Base-by-base conservation (phyloP, 2,329 filamentous ascomycete genomes). In the Plectosphaerella sp. region DNA sequence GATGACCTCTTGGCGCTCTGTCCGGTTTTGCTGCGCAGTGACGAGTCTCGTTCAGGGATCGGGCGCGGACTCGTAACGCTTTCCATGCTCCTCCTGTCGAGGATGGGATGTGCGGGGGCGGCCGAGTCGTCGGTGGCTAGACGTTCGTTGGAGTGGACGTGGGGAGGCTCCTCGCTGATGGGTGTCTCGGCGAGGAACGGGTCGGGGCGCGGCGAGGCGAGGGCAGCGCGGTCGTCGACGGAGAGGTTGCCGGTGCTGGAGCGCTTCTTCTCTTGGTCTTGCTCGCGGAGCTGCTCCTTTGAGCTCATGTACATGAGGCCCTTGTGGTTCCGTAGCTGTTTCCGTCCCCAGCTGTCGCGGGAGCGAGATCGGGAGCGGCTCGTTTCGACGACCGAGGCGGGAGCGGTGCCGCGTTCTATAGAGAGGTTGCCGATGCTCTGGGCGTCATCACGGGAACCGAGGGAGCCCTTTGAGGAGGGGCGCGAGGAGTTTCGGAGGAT, bases 281-380 rank as follows among this genome's bases (percentile, higher is more conserved):
- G 83, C 49, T 84, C 82, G 45, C 80, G 77, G 45, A 89, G 69
- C 28, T 78, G 76, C 65, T 90, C 87, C 62, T 81, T 86, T 45
- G 87, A 89, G 69, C 79, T 84, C 84, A 87, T 89, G 62, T 89
- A 88, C 79, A 86, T 84, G 61, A 89, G 69, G 3, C 84, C 80
- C 63, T 79, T 82, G 55, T 79, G 68, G 52, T 71, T 72, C 25
- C 82, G 75, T 3, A 67, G 66, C 41, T 76, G 70, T 62, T 82
- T 86, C 64, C 73, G 80, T 18, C 79, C 78, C 82, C 83, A 86
- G 64, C 80, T 85, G 59, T 87, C 83, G 56, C 77, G 72, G 2
- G 83, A 86, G 42, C 72, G 70, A 61, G 80, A 73, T 50, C 72
- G 74, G 55, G 71, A 73, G 57, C 84, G 63, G 24, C 53, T 54